Conservation (phyloP, 805 yeast genomes). For the Candida morakotiae region DNA sequence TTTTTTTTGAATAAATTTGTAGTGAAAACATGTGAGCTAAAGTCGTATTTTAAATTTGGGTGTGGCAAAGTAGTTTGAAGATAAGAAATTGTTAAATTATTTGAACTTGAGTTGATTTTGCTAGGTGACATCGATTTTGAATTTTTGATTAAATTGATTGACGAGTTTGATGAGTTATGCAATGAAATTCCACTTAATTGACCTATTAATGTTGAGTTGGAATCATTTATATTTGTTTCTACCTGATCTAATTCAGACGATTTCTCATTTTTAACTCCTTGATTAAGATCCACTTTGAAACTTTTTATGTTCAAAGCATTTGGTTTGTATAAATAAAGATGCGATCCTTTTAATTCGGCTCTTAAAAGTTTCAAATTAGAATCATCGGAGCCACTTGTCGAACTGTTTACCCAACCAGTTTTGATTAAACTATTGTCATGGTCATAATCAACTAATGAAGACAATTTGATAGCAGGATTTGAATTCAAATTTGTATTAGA, state of each 20-base stretch:
- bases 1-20: slow-evolving; percentile 1
- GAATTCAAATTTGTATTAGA: neutral
- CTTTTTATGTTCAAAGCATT: slow-evolving; percentile 43
- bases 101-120: too few relatives aligned
- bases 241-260: too few relatives aligned
- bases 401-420: slow-evolving; percentile 36
- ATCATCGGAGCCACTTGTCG: slow-evolving; percentile 30
- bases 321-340: slow-evolving; percentile 57
- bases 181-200: too few relatives aligned
- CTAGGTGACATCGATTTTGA: neutral
- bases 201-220: too few relatives aligned
- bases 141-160: too few relatives aligned
- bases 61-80: slow-evolving; percentile 26
- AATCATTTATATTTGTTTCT: neutral
- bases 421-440: slow-evolving; percentile 29
- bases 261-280: too few relatives aligned
- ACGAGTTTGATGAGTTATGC: too few relatives aligned
- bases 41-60: slow-evolving; percentile 42
- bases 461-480: neutral
- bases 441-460: slow-evolving; percentile 19
- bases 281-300: slow-evolving; percentile 17
- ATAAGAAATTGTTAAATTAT: slow-evolving; percentile 20
- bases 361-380: slow-evolving; percentile 46
- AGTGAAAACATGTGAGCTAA: slow-evolving; percentile 29
- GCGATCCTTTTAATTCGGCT: slow-evolving; percentile 69